Percentiles rank a stretch among this genome's conserved stretches.
Conservation (phyloP, 768 basidiomycete species). For the Termitomyces sp. region DNA sequence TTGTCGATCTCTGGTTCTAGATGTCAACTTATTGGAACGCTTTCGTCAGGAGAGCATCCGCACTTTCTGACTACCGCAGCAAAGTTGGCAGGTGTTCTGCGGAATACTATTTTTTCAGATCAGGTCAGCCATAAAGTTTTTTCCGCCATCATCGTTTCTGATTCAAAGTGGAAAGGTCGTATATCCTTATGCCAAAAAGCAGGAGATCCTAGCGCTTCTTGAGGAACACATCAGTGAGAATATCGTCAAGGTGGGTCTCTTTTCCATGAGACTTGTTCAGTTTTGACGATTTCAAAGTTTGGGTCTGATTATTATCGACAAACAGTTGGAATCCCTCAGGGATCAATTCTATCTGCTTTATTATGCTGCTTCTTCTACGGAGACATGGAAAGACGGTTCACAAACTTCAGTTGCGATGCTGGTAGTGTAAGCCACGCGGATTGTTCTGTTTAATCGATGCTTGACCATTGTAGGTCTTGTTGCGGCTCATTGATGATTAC, state of each 20-base stretch:
- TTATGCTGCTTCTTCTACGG: conserved; percentile 95
- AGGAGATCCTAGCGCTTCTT: conserved; percentile 65
- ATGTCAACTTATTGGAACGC: not conserved
- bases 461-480: conserved; percentile 45
- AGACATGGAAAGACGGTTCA: conserved; percentile 66
- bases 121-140: conserved; percentile 40
- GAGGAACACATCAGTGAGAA: conserved; percentile 90
- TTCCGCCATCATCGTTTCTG: not conserved
- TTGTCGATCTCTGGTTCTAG: not conserved
- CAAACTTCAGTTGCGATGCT: conserved; percentile 47
- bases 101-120: conserved; percentile 82
- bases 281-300: conserved; percentile 45
- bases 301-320: conserved; percentile 80
- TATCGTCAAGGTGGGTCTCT: conserved; percentile 65
- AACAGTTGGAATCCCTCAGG: conserved; percentile 93
- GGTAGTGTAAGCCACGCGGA: conserved; percentile 48
- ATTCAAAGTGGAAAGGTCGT: conserved; percentile 19
- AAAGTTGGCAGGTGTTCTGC: conserved; percentile 57
- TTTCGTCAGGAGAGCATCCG: conserved; percentile 58
- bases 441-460: not conserved
- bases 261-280: not conserved
- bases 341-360: conserved; percentile 91
- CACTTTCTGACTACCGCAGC: conserved; percentile 70
- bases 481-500: conserved; percentile 94
- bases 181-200: conserved; percentile 48